Evolutionary conservation across 345 rosid species (phyloP), one percentile per base, ranked within the genome.

Genomic region (Syzygium jambos): DNA sequence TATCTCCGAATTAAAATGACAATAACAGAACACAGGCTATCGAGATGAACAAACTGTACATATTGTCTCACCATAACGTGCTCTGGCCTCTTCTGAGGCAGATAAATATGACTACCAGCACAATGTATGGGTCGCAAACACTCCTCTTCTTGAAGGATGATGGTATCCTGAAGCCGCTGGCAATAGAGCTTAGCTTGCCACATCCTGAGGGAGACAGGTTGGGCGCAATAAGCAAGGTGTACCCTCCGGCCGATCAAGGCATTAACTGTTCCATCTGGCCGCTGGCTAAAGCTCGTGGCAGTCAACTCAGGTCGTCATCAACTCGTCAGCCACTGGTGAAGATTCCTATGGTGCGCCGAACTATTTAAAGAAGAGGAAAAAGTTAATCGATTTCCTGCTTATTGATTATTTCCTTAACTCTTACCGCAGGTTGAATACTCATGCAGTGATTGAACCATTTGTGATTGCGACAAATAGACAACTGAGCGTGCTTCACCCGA

Each of bases 221-320:
- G 22, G 96, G 98, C 84, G 92, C 93, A 29, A 88, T 90, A 57
- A 93, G 92, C 92, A 91, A 93, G 88, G 96, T 97, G 7, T 94
- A 89, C 88, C 96, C 93, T 0, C 98, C 96, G 25, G 93, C 98
- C 9, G 94, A 94, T 78, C 85, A 92, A 68, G 98, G 98, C 2
- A 91, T 93, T 6, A 88, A 94, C 88, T 92, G 93, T 89, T 92
- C 96, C 54, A 85, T 94, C 82, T 96, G 98, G 98, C 94, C 93
- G 78, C 91, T 96, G 43, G 98, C 99, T 21, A 97, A 96, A 89
- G 96, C 98, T 90, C 96, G 99, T 92, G 0, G 94, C 93, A 21
- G 96, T 96, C 52, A 98, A 97, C 88, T 94, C 99, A 17, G 98
- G 98, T 80, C 86, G 88, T 65, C 99, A 97, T 89, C 97, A 97